phyloP scores from a whole-genome alignment of 2,329 filamentous ascomycete species.

The Fusarium domesticum region DNA sequence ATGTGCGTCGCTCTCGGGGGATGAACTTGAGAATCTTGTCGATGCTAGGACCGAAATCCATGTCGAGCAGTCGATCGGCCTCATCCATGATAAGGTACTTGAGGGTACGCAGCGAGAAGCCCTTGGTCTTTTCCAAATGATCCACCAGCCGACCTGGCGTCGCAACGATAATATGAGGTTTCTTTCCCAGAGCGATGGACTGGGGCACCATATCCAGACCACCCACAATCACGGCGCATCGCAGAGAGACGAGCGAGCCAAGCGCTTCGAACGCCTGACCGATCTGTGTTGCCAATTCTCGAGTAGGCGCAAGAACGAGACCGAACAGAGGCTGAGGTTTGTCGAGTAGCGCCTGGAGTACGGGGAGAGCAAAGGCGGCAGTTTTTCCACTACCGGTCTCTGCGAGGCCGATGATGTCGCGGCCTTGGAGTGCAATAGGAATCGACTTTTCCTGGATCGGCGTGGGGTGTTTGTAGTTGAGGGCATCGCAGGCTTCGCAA shows the following conservation, averaged over 20 bases:
- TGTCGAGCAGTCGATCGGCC: conserved; percentile 85
- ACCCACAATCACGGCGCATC: conserved; percentile 82
- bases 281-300: conserved; percentile 91
- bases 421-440: conserved; percentile 71
- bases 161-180: conserved; percentile 89
- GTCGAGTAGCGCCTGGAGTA: conserved; percentile 85
- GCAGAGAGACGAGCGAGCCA: conserved; percentile 81
- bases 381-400: conserved; percentile 97
- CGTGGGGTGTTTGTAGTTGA: conserved; percentile 83
- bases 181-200: conserved; percentile 87
- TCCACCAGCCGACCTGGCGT: conserved; percentile 87
- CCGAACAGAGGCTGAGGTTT: conserved; percentile 82
- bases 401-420: conserved; percentile 89
- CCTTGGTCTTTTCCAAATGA: conserved; percentile 94
- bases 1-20: conserved; percentile 73
- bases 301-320: conserved; percentile 87
- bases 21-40: conserved; percentile 92
- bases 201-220: conserved; percentile 96
- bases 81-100: conserved; percentile 95
- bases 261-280: conserved; percentile 83
- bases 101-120: conserved; percentile 77
- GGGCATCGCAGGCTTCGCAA: conserved; percentile 78
- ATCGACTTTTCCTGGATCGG: conserved; percentile 87
- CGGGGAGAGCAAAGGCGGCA: conserved; percentile 88
- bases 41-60: conserved; percentile 89